Conservation (phyloP, 2,329 filamentous ascomycete species). For the Ceratocystis albifundus region DNA sequence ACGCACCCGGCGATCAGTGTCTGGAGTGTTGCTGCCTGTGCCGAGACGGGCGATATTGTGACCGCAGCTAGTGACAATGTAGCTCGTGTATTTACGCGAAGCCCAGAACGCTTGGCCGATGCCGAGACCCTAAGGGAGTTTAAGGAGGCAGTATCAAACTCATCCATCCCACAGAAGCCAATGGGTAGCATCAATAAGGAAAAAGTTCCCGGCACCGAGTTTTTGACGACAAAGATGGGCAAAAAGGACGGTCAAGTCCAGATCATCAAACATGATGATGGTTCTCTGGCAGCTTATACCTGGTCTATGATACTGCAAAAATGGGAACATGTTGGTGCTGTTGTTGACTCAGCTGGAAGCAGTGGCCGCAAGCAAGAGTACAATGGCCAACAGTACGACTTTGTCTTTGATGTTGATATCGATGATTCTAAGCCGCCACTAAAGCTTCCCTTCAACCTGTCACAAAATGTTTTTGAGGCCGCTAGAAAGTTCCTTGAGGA, state of each 20-base stretch:
- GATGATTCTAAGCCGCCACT: slow-evolving; percentile 86
- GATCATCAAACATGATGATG: slow-evolving; percentile 75
- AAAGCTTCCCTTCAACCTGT: slow-evolving; percentile 88
- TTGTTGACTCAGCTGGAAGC: slow-evolving; percentile 79
- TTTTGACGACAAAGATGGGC: slow-evolving; percentile 66
- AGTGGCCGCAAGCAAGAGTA: slow-evolving; percentile 66
- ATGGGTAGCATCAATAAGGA: slow-evolving; percentile 80
- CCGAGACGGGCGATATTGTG: slow-evolving; percentile 80
- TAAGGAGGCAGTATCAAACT: slow-evolving; percentile 68
- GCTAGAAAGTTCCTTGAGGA: slow-evolving; percentile 83
- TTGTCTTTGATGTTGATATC: slow-evolving; percentile 92
- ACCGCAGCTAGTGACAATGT: slow-evolving; percentile 82
- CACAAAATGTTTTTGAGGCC: slow-evolving; percentile 82
- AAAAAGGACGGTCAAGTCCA: slow-evolving; percentile 95
- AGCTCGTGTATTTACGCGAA: slow-evolving; percentile 72
- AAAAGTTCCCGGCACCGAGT: slow-evolving; percentile 77
- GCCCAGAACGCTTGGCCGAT: slow-evolving; percentile 56
- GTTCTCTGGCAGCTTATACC: slow-evolving; percentile 72
- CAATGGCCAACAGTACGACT: slow-evolving; percentile 83
- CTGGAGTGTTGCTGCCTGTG: slow-evolving; percentile 78
- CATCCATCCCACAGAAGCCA: slow-evolving; percentile 78
- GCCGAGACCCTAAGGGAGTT: slow-evolving; percentile 59
- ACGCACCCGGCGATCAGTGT: slow-evolving; percentile 95
- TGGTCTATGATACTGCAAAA: slow-evolving; percentile 64
- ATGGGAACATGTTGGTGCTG: slow-evolving; percentile 86